Evolutionary conservation across 139 green algal species (phyloP), one percentile per base, ranked within the genome.

Genomic region (Eudorina sp.): DNA sequence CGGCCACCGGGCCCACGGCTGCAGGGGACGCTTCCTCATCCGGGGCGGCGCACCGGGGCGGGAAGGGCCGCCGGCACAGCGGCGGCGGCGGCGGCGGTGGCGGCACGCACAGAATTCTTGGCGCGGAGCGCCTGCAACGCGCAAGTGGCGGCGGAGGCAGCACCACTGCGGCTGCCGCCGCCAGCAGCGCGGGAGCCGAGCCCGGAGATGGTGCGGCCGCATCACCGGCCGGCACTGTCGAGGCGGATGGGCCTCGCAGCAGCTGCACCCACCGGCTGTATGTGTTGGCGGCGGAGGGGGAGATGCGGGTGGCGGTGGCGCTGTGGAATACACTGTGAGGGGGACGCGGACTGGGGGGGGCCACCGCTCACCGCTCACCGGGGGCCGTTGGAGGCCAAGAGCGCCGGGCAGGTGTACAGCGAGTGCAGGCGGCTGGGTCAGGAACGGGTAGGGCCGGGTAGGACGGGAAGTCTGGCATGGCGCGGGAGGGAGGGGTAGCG

Each of bases 241-340:
- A 25, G 18, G 58, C 0, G 8, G 58, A 9, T 5, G 77, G 53
- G 6, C 38, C 9, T 38, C 53, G 25, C 4, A 23, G 11, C 9
- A 23, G 21, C 38, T 70, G 55, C 13, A 79, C 45, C 3, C 83
- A 88, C 46, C 83, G 83, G n/a, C 36, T 88, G 48, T 88, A 88
- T 29, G 83, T 88, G 48, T 38, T 73, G 66, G 66, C 83, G 31
- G 46, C 36, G 34, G 83, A 81, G 21, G 83, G 68, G 3, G 83
- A 88, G 83, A 81, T 88, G 83, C 48, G 83, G 27, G 45, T 88
- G 0, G 83, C 83, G 0, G 81, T 68, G 0, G 68, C 68, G 4
- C 13, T 88, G 0, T 88, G 83, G 83, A 68, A 88, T 45, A 43
- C 81, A 19, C 21, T 41, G 64, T 78, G 46, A 68, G 27, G 45